Evolutionary conservation across 148 eudicot genomes (phyloP), one percentile per base, ranked within the genome.

Genomic region (Vaccinium vitisidaea): DNA sequence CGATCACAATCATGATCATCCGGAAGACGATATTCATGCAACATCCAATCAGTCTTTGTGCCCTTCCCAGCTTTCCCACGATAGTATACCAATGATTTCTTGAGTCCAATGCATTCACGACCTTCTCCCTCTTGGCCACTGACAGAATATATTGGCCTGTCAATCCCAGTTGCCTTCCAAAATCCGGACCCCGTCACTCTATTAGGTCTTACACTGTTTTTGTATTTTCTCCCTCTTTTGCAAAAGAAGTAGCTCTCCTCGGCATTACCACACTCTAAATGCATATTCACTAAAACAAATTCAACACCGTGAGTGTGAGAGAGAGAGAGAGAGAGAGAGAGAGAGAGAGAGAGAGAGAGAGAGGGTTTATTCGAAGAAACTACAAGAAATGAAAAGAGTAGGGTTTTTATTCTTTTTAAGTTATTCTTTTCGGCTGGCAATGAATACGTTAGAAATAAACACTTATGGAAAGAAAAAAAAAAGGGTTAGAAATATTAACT

Each of bases 201-300:
- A 75, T 96, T 94, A 4, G 98, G 98, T 87, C 98, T 91, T 58
- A 92, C 86, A 86, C 98, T 96, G 80, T 96, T 96, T 83, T 91
- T 91, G 89, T 96, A 96, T 88, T 96, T 96, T 83, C 98, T 92
- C 53, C 94, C 96, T 88, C 98, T 92, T 80, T 92, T 94, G 86
- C 98, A 96, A 52, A 92, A 96, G 93, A 94, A 96, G 88, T 96
- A 96, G 96, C 95, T 93, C 75, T 96, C 98, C 82, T 93, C 98
- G 14, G 88, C 85, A 43, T 89, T 90, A 81, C 91, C 88, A 12
- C 86, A 88, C 83, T 91, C 98, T 11, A 32, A 67, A 67, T 94
- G 92, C 86, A 91, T 43, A 48, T 25, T 46, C 83, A 30, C 76
- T 67, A 67, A 27, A 67, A 67, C 5, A 25, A 67, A 67, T 67